phyloP scores from a whole-genome alignment of 2,329 filamentous ascomycete genomes.

The Trichoderma sp. region DNA sequence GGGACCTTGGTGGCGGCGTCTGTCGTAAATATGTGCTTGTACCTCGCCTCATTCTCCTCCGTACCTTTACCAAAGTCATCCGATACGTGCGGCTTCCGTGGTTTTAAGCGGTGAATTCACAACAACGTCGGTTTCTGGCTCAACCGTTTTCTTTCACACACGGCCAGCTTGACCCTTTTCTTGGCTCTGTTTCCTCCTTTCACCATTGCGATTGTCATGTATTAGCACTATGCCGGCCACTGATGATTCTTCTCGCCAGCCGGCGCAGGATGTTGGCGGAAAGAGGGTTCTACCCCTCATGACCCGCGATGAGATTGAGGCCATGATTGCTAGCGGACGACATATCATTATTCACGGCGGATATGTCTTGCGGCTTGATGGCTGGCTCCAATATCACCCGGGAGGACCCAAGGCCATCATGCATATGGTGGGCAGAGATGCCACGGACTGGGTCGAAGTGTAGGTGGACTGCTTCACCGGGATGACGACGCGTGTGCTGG shows the following conservation, averaged over 20 bases:
- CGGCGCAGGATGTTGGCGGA: background rate
- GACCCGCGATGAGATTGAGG: conserved; percentile 21
- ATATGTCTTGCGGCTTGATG: conserved; percentile 19
- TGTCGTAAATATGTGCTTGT: background rate
- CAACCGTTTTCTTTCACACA: background rate
- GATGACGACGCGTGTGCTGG: background rate
- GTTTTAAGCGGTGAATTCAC: conserved; percentile 1
- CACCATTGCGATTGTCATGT: background rate
- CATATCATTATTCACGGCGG: conserved; percentile 16
- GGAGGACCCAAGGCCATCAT: conserved; percentile 58
- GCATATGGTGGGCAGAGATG: conserved; percentile 48
- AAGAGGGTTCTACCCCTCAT: conserved; percentile 11
- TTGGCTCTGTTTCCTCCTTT: background rate
- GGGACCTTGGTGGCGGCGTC: background rate
- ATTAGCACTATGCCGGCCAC: conserved; percentile 22
- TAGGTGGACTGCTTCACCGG: conserved; percentile 24
- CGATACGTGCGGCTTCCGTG: background rate
- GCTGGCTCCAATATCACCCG: conserved; percentile 58
- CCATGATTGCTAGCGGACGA: conserved; percentile 16
- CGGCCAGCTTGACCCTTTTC: background rate
- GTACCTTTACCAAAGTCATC: background rate
- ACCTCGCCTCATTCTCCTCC: background rate
- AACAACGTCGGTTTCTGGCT: background rate
- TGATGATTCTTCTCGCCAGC: background rate
- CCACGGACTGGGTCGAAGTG: conserved; percentile 38